Evolutionary conservation across 176 grass and related monocot species (phyloP), one percentile per base, ranked within the genome.

Genomic region (Lolium perenne): DNA sequence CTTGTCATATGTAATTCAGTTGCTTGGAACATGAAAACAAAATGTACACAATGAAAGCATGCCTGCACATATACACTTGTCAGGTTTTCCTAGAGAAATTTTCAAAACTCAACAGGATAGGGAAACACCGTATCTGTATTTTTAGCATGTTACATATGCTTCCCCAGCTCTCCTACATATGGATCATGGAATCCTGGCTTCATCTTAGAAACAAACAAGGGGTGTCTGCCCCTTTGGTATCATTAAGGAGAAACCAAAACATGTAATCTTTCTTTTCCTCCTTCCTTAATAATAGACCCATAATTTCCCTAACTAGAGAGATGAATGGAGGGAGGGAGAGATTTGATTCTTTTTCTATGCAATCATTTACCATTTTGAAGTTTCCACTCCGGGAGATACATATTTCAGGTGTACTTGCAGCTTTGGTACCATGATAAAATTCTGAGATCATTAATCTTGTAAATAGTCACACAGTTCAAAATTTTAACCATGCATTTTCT

Each of bases 331-430:
- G 22, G 47, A 54, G 72, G 48, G 48, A 54, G 14, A 75, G 2
- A 22, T 71, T 45, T 16, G 13, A 38, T 83, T 59, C 13, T 46
- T 74, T 74, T 83, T 74, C 40, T 57, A 84, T 85, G 13, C 45
- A 23, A 40, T 14, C 29, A 65, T 40, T 77, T 65, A 64, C 46
- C 60, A 76, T 84, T 84, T 54, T 77, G 58, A 29, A 29, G 26
- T 12, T 17, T 13, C 23, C 29, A 55, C 8, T 38, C 35, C 9
- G 63, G 68, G 11, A 54, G 51, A 54, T 50, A 50, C 6, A 62
- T 20, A 50, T 76, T 49, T 32, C 45, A 15, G 56, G 50, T 63
- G 26, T 29, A 29, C 26, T 29, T 29, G 26, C 26, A 29, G 26
- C 26, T 29, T 29, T 29, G 26, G 0, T 29, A 29, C 26, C 26